Percentiles rank a stretch among this genome's conserved stretches.
Evolutionary conservation across 371 early-diverging fungal species (phyloP).

Genomic region (Rhizomucor pusillus): DNA sequence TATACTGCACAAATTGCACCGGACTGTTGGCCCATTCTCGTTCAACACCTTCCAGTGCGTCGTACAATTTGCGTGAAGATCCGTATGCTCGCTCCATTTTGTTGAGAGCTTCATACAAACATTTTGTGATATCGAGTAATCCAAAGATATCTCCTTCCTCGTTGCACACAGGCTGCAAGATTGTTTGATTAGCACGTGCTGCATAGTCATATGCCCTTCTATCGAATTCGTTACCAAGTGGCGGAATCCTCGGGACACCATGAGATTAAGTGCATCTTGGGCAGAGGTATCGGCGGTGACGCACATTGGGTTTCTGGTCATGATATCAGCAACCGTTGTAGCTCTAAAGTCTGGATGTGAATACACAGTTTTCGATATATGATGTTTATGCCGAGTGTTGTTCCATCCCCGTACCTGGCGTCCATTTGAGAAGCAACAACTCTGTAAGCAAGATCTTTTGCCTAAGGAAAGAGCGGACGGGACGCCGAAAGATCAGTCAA

Average conservation of each 20-base stretch:
- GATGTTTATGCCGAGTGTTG: background rate
- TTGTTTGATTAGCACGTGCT: background rate
- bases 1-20: conserved; percentile 38
- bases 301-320: conserved; percentile 90
- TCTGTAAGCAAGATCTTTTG: conserved; percentile 42
- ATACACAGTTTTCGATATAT: conserved; percentile 2
- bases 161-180: conserved; percentile 80
- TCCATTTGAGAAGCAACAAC: conserved; percentile 41
- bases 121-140: conserved; percentile 92
- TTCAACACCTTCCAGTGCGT: conserved; percentile 92
- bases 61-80: conserved; percentile 82
- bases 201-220: background rate
- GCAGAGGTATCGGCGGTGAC: conserved; percentile 81
- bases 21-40: conserved; percentile 68
- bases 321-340: conserved; percentile 83
- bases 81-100: conserved; percentile 93
- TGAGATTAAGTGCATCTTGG: conserved; percentile 91
- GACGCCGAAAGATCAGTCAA: background rate
- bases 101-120: conserved; percentile 92
- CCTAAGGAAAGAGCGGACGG: conserved; percentile 15
- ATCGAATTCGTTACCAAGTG: conserved; percentile 70
- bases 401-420: conserved; percentile 32
- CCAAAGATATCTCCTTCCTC: conserved; percentile 93
- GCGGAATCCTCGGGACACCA: conserved; percentile 93
- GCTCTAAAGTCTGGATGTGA: conserved; percentile 31